Evolutionary conservation across 169 alveolate species (phyloP).

Genomic region (Eimeria praecox): DNA sequence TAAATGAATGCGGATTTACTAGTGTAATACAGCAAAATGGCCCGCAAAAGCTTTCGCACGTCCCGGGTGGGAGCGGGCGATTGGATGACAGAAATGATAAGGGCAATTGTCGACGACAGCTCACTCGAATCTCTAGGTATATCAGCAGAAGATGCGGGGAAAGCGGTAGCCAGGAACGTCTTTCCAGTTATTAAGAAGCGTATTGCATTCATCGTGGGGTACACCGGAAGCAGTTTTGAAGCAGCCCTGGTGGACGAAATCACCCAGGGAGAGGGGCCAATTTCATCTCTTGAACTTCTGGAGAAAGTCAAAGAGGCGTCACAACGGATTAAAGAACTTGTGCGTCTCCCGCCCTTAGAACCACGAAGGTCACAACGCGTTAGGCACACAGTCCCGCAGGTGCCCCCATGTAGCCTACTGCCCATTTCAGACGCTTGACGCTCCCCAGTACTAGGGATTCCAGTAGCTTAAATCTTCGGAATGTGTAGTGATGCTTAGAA

Average conservation of each 20-base stretch:
- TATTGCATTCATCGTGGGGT: neutral
- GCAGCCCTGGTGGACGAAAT: constrained; percentile 67
- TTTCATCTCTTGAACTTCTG: constrained; percentile 16
- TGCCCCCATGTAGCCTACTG: neutral
- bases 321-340: constrained; percentile 46
- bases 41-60: constrained; percentile 55
- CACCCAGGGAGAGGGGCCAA: constrained; percentile 71
- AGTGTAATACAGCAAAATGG: neutral
- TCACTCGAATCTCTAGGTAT: neutral
- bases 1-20: neutral
- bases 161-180: constrained; percentile 22
- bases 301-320: constrained; percentile 31
- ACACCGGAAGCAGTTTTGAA: neutral
- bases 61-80: constrained; percentile 15
- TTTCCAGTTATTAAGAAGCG: constrained; percentile 14
- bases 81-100: constrained; percentile 35
- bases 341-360: neutral
- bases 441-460: neutral
- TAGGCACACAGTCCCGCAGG: neutral
- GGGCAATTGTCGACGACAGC: neutral
- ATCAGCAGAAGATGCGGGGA: constrained; percentile 33
- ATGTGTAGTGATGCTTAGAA: neutral
- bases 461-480: neutral
- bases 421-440: neutral
- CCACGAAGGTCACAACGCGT: neutral